Evolutionary conservation across 352 stramenopile genomes (phyloP).

Genomic region (Aphanomyces invadans): DNA sequence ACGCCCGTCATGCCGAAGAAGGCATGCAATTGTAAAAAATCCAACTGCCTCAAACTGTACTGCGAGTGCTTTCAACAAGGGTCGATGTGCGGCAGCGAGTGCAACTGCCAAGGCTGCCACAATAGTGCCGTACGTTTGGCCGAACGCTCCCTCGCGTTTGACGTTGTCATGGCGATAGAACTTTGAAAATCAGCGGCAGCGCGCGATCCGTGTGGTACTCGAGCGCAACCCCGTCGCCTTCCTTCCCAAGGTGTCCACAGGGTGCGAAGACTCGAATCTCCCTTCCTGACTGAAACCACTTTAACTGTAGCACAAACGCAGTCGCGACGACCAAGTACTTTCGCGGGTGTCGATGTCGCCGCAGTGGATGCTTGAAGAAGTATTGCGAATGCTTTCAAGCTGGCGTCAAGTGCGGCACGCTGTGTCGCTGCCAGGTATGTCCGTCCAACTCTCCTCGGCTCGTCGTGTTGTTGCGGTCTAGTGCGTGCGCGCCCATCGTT

Average conservation of each 20-base stretch:
- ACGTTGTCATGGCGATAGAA: background rate
- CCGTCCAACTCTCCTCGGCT: background rate
- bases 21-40: slow-evolving; percentile 95
- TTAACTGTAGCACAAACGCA: slow-evolving; percentile 14
- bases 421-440: slow-evolving; percentile 72
- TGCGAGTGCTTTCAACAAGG: slow-evolving; percentile 69
- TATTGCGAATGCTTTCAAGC: slow-evolving; percentile 97
- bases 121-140: slow-evolving; percentile 39
- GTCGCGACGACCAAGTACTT: slow-evolving; percentile 70
- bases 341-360: slow-evolving; percentile 93
- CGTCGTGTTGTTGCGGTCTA: too few relatives aligned
- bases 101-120: slow-evolving; percentile 68
- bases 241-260: slow-evolving; percentile 87
- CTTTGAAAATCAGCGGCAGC: slow-evolving; percentile 44
- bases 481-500: too few relatives aligned
- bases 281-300: background rate
- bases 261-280: slow-evolving; percentile 10
- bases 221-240: slow-evolving; percentile 91
- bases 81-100: slow-evolving; percentile 47
- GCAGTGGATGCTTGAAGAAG: slow-evolving; percentile 95
- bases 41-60: slow-evolving; percentile 92
- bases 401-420: slow-evolving; percentile 63
- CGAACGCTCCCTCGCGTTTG: background rate
- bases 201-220: slow-evolving; percentile 84
- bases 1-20: slow-evolving; percentile 13